Conservation (phyloP, 768 basidiomycete species). For the Boletus sp. region DNA sequence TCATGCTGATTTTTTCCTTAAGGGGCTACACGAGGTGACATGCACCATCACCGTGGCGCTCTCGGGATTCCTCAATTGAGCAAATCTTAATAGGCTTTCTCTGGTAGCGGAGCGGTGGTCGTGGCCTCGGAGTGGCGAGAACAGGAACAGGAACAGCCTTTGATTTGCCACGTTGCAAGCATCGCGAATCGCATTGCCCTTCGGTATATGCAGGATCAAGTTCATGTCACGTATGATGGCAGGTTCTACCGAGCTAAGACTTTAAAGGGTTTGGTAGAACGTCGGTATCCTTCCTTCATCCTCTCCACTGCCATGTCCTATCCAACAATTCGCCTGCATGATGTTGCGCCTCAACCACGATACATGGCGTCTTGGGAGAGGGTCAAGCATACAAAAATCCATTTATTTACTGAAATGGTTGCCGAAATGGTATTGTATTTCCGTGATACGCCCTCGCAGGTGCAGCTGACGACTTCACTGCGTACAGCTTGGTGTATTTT, state of each 20-base stretch:
- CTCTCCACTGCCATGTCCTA: slow-evolving; percentile 17
- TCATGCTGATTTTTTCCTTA: background rate
- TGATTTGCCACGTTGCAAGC: background rate
- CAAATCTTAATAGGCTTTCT: background rate
- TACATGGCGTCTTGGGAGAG: slow-evolving; percentile 51
- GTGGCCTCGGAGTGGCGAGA: background rate
- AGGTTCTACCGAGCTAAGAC: background rate
- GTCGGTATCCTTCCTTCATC: background rate
- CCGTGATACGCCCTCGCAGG: background rate
- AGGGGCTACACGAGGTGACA: background rate
- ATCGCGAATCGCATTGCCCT: background rate
- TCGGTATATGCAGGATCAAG: background rate
- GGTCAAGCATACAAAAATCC: slow-evolving; percentile 42
- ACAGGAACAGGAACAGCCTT: background rate
- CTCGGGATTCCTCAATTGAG: background rate
- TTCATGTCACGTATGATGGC: background rate
- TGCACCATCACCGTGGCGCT: background rate
- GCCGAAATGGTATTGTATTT: slow-evolving; percentile 50
- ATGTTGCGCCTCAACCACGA: slow-evolving; percentile 38
- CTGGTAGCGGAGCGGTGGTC: background rate
- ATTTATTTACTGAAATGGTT: slow-evolving; percentile 55
- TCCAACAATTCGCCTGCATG: slow-evolving; percentile 37
- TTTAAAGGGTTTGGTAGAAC: slow-evolving; percentile 9
- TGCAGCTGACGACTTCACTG: slow-evolving; percentile 3
- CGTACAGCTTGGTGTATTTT: slow-evolving; percentile 53